A percentile compares a stretch with the other conserved stretches of the same genome.
phyloP scores from a whole-genome alignment of 352 stramenopile species.

The Pelagophyceae sp. region DNA sequence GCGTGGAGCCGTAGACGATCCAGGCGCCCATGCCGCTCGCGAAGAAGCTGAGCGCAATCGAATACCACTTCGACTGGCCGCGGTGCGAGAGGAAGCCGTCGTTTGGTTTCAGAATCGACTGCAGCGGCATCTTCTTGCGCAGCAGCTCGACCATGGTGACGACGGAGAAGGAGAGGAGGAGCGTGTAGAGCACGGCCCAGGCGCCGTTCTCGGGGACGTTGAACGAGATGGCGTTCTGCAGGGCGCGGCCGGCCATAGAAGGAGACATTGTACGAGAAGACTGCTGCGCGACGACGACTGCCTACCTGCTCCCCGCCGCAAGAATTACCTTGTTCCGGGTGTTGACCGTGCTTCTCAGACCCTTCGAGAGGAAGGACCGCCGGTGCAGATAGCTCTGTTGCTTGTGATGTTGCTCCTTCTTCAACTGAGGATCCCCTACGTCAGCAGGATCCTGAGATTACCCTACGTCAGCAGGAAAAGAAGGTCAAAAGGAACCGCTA shows the following conservation, averaged over 20 bases:
- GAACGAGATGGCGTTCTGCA: background rate
- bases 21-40: conserved; percentile 52
- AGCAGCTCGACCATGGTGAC: background rate
- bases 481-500: no score
- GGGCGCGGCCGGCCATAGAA: background rate
- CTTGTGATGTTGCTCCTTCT: no score
- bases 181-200: background rate
- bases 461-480: no score
- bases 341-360: conserved; percentile 13
- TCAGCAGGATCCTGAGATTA: no score
- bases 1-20: conserved; percentile 52
- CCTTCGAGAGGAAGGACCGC: no score
- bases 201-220: background rate
- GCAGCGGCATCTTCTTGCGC: background rate
- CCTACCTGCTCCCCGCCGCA: background rate
- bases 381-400: no score
- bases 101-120: background rate
- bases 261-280: background rate
- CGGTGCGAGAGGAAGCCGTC: conserved; percentile 48
- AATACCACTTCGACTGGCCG: conserved; percentile 29
- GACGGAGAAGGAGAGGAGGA: background rate
- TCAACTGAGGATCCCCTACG: no score
- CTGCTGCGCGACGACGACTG: background rate
- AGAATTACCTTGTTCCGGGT: conserved; percentile 6
- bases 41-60: conserved; percentile 48